Evolutionary conservation across 2,329 filamentous ascomycete species (phyloP).

Genomic region (Claviceps digitariae): DNA sequence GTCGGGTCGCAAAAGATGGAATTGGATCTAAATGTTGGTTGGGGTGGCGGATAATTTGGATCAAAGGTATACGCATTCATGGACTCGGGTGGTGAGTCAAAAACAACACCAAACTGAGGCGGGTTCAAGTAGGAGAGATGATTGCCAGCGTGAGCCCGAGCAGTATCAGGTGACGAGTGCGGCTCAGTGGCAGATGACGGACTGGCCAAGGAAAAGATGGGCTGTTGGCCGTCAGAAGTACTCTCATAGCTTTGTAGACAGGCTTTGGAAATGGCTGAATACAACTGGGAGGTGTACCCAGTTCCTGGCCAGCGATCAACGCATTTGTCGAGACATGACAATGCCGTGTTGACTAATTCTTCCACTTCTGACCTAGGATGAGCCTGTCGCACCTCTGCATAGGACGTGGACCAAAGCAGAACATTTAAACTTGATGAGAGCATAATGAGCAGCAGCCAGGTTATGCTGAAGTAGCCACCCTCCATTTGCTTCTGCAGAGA

Average conservation of each 20-base stretch:
- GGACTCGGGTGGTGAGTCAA: constrained; percentile 41
- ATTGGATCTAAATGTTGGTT: constrained; percentile 49
- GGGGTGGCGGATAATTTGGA: constrained; percentile 27
- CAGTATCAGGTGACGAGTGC: constrained; percentile 19
- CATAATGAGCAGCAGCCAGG: constrained; percentile 83
- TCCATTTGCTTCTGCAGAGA: constrained; percentile 71
- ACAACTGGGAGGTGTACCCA: constrained; percentile 69
- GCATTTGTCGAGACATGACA: constrained; percentile 68
- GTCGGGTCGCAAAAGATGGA: constrained; percentile 51
- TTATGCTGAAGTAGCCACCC: constrained; percentile 64
- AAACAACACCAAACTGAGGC: constrained; percentile 45
- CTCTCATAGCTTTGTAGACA: constrained; percentile 79
- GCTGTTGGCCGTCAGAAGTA: constrained; percentile 11
- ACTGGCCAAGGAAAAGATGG: constrained; percentile 20
- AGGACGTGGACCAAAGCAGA: constrained; percentile 82
- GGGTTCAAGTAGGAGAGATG: constrained; percentile 29
- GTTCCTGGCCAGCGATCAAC: constrained; percentile 88
- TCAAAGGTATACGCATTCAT: constrained; percentile 33
- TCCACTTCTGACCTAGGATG: constrained; percentile 66
- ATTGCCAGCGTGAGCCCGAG: constrained; percentile 12
- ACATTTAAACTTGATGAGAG: constrained; percentile 89
- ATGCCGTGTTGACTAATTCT: constrained; percentile 55
- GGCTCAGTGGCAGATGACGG: constrained; percentile 19
- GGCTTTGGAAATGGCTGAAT: constrained; percentile 70
- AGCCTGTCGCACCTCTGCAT: constrained; percentile 62